Conservation (phyloP, 2,329 filamentous ascomycete genomes). For the Phialophora tarda region DNA sequence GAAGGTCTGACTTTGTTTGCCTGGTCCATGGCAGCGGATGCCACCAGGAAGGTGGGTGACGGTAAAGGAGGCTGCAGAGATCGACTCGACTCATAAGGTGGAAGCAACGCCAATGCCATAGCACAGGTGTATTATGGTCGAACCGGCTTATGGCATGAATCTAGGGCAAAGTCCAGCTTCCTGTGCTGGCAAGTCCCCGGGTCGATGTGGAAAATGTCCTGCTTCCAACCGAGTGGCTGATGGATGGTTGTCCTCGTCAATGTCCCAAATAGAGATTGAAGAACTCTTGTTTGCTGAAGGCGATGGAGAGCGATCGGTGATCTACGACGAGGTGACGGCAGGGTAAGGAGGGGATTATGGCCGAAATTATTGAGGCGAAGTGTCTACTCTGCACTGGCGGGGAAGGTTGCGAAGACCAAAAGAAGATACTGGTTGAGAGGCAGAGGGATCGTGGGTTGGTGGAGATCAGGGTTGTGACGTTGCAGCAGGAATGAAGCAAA, state of each 20-base stretch:
- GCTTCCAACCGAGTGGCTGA: not conserved
- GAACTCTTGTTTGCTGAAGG: not conserved
- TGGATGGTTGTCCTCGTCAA: not conserved
- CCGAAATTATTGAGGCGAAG: conserved; percentile 15
- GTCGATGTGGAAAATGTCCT: not conserved
- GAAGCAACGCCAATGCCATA: conserved; percentile 39
- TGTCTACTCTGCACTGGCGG: conserved; percentile 17
- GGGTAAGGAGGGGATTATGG: conserved; percentile 11
- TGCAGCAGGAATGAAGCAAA: conserved; percentile 28
- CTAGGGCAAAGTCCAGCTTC: not conserved
- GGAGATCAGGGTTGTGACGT: conserved; percentile 32
- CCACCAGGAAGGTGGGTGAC: conserved; percentile 21
- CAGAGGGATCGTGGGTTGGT: conserved; percentile 14
- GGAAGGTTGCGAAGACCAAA: conserved; percentile 20
- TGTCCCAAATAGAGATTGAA: not conserved
- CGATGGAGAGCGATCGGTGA: not conserved
- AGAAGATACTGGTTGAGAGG: conserved; percentile 23
- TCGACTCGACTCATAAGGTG: conserved; percentile 30
- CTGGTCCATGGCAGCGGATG: conserved; percentile 60
- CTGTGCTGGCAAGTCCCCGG: not conserved
- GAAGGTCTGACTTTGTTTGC: conserved; percentile 70
- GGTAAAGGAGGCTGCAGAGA: conserved; percentile 33
- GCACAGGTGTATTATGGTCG: conserved; percentile 11
- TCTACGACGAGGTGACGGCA: not conserved
- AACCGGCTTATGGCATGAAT: conserved; percentile 10